phyloP scores from a whole-genome alignment of 768 basidiomycete species.

The Holtermanniella nyarrowii region DNA sequence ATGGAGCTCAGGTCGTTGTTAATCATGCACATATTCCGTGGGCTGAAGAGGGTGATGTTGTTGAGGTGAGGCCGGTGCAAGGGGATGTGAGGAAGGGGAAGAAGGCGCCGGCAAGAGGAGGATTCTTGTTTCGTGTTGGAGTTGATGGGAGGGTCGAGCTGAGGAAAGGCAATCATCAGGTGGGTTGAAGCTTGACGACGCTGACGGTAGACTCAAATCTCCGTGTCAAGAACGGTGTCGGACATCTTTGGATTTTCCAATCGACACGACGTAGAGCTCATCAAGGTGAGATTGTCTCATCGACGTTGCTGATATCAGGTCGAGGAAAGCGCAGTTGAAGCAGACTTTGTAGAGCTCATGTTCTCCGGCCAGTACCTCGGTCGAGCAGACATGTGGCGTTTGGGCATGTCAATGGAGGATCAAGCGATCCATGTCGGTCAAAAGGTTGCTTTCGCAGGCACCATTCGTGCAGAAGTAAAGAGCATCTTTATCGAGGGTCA shows the following conservation, averaged over 20 bases:
- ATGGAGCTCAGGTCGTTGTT: conserved; percentile 7
- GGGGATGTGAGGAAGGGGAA: neutral
- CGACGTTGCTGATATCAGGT: conserved; percentile 47
- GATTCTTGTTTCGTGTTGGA: conserved; percentile 10
- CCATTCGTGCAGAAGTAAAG: conserved; percentile 65
- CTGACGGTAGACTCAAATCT: conserved; percentile 48
- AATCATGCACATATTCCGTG: conserved; percentile 8
- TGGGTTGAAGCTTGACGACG: conserved; percentile 1
- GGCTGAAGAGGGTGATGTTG: conserved; percentile 11
- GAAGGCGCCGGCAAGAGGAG: conserved; percentile 3
- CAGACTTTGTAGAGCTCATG: conserved; percentile 60
- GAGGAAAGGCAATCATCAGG: conserved; percentile 1
- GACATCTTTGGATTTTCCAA: conserved; percentile 62
- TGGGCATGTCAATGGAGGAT: conserved; percentile 68
- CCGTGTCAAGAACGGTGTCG: conserved; percentile 61
- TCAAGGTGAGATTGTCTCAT: conserved; percentile 49
- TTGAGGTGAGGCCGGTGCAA: conserved; percentile 6
- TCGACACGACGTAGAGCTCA: conserved; percentile 59
- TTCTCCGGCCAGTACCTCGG: conserved; percentile 95
- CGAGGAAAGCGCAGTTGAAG: conserved; percentile 46
- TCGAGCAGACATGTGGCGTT: conserved; percentile 91
- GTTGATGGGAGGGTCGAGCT: conserved; percentile 7
- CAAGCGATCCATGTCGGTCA: conserved; percentile 75
- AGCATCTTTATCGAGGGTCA: conserved; percentile 61
- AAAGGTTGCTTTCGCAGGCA: conserved; percentile 70